These are phyloP conservation scores for Fusarium irregulare DNA, from an alignment of 2,329 filamentous ascomycete species.

Conservation along the genomic window DNA sequence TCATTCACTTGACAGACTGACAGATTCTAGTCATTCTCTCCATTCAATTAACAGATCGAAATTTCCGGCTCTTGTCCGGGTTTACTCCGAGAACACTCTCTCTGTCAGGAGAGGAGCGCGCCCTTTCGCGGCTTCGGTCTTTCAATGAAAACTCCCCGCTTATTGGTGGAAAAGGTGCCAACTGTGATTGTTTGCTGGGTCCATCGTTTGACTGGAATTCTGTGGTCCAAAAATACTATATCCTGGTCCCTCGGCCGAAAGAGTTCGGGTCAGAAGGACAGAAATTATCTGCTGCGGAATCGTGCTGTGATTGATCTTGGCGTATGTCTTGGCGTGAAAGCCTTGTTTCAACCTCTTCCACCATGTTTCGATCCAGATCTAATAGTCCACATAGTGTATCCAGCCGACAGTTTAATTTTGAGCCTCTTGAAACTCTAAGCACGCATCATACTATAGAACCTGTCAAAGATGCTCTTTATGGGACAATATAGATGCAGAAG, in stretches of 20 bases:
- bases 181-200: background rate
- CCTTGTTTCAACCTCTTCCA: conserved; percentile 42
- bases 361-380: conserved; percentile 17
- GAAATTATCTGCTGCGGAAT: conserved; percentile 15
- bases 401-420: background rate
- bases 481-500: background rate
- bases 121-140: conserved; percentile 30
- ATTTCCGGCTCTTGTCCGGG: conserved; percentile 33
- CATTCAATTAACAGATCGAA: background rate
- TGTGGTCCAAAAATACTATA: conserved; percentile 6
- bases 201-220: background rate
- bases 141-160: background rate
- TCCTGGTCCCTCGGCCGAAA: conserved; percentile 30
- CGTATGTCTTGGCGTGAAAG: conserved; percentile 39
- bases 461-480: background rate
- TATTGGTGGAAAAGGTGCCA: conserved; percentile 37
- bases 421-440: background rate
- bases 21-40: background rate
- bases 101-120: background rate
- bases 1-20: conserved; percentile 6
- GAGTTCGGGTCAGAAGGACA: conserved; percentile 21
- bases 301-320: conserved; percentile 34
- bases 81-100: conserved; percentile 24
- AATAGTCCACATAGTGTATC: background rate
- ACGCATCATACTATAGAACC: background rate